These are phyloP conservation scores for Cercophora scortea DNA, from an alignment of 495 filamentous ascomycete species.

Conservation along the genomic window DNA sequence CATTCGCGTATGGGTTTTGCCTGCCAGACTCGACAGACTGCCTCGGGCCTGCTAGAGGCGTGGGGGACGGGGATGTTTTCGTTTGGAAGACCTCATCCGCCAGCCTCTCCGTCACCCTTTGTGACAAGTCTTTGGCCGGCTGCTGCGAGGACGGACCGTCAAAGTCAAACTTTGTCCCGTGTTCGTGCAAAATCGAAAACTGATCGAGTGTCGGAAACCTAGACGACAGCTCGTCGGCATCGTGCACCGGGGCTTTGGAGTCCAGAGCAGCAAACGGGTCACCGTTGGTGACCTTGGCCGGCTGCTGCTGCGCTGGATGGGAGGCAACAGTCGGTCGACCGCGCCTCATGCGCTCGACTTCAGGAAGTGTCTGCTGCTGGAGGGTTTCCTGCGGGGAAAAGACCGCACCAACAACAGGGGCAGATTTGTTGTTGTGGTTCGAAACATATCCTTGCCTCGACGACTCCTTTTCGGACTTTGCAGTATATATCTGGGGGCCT, in stretches of 20 bases:
- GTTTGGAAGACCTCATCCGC: conserved; percentile 68
- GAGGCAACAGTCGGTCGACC: conserved; percentile 61
- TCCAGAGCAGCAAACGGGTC: conserved; percentile 92
- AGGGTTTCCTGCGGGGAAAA: conserved; percentile 60
- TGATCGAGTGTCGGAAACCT: conserved; percentile 90
- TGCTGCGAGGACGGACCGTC: conserved; percentile 42
- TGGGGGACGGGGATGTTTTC: conserved; percentile 15
- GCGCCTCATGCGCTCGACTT: conserved; percentile 90
- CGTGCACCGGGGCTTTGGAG: conserved; percentile 44
- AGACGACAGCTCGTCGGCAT: conserved; percentile 69
- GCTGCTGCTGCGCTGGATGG: conserved; percentile 43
- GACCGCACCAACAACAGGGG: conserved; percentile 62
- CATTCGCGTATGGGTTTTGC: conserved; percentile 10
- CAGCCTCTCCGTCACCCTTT: conserved; percentile 71
- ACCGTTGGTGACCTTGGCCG: conserved; percentile 56
- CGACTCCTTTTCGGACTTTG: conserved; percentile 42
- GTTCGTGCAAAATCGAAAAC: conserved; percentile 83
- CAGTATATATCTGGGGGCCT: conserved; percentile 77
- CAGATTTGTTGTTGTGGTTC: conserved; percentile 26
- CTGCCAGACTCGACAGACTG: conserved; percentile 26
- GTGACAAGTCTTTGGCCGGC: conserved; percentile 55
- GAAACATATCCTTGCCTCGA: conserved; percentile 9
- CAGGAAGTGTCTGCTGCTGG: conserved; percentile 67
- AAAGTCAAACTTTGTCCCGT: conserved; percentile 84
- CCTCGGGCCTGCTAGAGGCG: conserved; percentile 19